These are phyloP conservation scores for Juglanconis juglandina DNA, from an alignment of 2,329 filamentous ascomycete genomes.

Conservation along the genomic window DNA sequence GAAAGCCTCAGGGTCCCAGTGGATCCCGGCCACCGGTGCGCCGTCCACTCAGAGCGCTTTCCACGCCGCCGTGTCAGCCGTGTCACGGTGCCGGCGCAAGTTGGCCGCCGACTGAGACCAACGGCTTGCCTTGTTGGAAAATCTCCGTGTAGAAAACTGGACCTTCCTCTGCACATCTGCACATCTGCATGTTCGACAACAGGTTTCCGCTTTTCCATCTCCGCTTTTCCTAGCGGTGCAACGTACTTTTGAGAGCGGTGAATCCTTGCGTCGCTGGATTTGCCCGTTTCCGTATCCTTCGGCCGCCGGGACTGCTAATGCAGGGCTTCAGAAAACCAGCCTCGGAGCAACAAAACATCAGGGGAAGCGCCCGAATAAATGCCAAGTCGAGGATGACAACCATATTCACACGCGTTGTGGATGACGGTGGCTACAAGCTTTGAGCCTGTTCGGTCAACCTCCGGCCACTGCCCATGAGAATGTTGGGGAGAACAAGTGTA, in stretches of 20 bases:
- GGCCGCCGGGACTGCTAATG: not conserved
- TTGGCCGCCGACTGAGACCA: not conserved
- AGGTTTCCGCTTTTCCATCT: slow-evolving; percentile 5
- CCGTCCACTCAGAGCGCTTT: not conserved
- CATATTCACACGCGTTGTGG: not conserved
- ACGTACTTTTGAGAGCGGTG: slow-evolving; percentile 8
- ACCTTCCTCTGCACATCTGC: not conserved
- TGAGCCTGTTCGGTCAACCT: slow-evolving; percentile 3
- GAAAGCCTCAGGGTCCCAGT: not conserved
- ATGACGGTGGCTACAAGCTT: not conserved
- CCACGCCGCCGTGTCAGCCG: not conserved
- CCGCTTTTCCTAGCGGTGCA: slow-evolving; percentile 6
- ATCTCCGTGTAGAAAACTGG: not conserved
- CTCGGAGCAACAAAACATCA: too few relatives aligned
- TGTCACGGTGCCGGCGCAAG: not conserved
- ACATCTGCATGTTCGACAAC: not conserved
- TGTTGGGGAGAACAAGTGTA: too few relatives aligned
- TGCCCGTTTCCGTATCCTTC: not conserved
- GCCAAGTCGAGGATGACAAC: too few relatives aligned
- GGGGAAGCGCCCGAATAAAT: not conserved
- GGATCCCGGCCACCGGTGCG: not conserved
- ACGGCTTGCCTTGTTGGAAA: not conserved
- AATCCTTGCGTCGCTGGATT: not conserved
- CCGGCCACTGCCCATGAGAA: not conserved
- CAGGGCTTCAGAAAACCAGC: too few relatives aligned